A percentile compares a stretch with the other conserved stretches of the same genome.
Conservation (phyloP, 176 grass and related monocot genomes). For the Areca catechu region DNA sequence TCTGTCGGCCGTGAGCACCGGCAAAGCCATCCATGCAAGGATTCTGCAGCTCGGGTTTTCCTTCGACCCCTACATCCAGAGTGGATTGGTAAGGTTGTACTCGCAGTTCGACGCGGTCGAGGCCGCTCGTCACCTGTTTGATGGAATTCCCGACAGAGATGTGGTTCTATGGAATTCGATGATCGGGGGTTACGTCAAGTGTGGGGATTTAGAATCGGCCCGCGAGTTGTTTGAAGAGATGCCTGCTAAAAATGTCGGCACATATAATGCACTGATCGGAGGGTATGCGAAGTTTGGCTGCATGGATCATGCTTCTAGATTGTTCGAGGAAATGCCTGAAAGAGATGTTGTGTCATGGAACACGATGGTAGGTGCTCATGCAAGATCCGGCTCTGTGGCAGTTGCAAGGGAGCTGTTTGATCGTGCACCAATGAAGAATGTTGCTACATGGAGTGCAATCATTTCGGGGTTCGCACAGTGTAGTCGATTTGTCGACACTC, state of each 20-base stretch:
- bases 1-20: neutral
- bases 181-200: conserved; percentile 13
- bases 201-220: neutral
- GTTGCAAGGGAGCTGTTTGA: neutral
- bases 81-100: conserved; percentile 13
- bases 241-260: conserved; percentile 2
- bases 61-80: conserved; percentile 4
- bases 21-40: conserved; percentile 4
- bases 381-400: neutral
- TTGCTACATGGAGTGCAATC: conserved; percentile 11
- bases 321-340: conserved; percentile 18
- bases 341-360: conserved; percentile 24
- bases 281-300: conserved; percentile 1
- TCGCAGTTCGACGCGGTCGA: neutral
- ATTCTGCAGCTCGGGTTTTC: conserved; percentile 6
- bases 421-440: conserved; percentile 2
- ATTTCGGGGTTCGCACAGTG: conserved; percentile 18
- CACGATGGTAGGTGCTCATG: conserved; percentile 19
- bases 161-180: conserved; percentile 19
- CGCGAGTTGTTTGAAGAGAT: conserved; percentile 13
- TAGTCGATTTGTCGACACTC: neutral
- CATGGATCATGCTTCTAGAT: neutral
- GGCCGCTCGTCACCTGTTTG: conserved; percentile 6
- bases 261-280: conserved; percentile 14
- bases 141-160: conserved; percentile 11